Evolutionary conservation across 176 grass and related monocot species (phyloP), one percentile per base, ranked within the genome.

Genomic region (Puccinellia tenuiflora): DNA sequence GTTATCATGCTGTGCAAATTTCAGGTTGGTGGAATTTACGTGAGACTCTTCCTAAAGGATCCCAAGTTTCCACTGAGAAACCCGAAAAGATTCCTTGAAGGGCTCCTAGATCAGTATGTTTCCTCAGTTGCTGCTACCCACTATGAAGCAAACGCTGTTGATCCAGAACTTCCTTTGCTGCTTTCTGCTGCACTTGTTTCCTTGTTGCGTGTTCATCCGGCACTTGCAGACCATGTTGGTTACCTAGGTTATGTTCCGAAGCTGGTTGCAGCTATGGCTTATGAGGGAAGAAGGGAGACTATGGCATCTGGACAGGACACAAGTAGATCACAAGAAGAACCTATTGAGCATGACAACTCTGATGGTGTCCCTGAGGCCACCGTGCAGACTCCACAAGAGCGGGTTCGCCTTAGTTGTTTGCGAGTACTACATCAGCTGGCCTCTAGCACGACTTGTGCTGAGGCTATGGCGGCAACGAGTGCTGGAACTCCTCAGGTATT

Each of bases 211-310:
- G 96, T 99, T 82, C 96, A 99, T 85, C 96, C 93, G 34, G 96
- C 96, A 9, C 90, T 99, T 73, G 91, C 96, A 78, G 96, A 99
- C 78, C 96, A 99, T 92, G 96, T 99, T 59, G 96, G 96, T 84
- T 99, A 99, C 87, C 91, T 99, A 77, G 96, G 96, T 33, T 99
- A 99, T 88, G 96, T 99, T 60, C 96, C 96, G 59, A 99, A 99
- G 83, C 81, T 99, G 39, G 91, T 99, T 81, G 80, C 96, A 37
- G 96, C 96, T 62, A 96, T 99, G 93, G 96, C 93, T 22, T 92
- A 94, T 39, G 96, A 99, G 84, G 96, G 96, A 86, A 91, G 91
- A 85, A 85, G 93, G 81, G 93, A 96, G 34, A 90, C 88, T 71
- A 99, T 99, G 96, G 91, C 96, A 68, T 86, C 87, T 46, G 87